These are phyloP conservation scores for Fraxinus latifolia DNA, from an alignment of 305 asterid genomes.

Conservation along the genomic window DNA sequence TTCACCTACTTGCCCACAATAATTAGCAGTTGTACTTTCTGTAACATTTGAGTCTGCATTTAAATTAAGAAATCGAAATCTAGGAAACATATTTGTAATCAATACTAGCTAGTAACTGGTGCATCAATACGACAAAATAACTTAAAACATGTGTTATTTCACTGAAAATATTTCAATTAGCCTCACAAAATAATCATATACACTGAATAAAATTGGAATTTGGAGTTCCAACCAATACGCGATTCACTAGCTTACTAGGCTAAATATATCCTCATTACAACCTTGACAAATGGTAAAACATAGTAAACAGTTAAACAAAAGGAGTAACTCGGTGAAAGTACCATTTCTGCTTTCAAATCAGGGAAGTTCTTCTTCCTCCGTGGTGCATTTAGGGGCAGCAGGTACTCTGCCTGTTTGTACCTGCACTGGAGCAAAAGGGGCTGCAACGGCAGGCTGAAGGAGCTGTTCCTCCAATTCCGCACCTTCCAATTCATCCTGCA, in stretches of 20 bases:
- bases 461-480: constrained; percentile 41
- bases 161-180: neutral
- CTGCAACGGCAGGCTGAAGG: constrained; percentile 40
- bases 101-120: too few species aligned
- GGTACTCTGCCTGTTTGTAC: neutral
- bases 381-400: too few species aligned
- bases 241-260: neutral
- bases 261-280: neutral
- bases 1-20: neutral
- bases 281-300: too few species aligned
- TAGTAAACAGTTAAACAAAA: too few species aligned
- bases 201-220: neutral
- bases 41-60: neutral
- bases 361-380: too few species aligned
- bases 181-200: neutral
- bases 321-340: too few species aligned
- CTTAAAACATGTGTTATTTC: neutral
- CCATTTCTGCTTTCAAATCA: too few species aligned
- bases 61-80: neutral
- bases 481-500: constrained; percentile 44
- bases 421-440: constrained; percentile 34
- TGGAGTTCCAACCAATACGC: neutral
- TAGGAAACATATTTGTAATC: neutral
- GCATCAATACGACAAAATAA: neutral
- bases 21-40: neutral